Conservation (phyloP, 2,329 filamentous ascomycete genomes). For the Amphichorda felina region DNA sequence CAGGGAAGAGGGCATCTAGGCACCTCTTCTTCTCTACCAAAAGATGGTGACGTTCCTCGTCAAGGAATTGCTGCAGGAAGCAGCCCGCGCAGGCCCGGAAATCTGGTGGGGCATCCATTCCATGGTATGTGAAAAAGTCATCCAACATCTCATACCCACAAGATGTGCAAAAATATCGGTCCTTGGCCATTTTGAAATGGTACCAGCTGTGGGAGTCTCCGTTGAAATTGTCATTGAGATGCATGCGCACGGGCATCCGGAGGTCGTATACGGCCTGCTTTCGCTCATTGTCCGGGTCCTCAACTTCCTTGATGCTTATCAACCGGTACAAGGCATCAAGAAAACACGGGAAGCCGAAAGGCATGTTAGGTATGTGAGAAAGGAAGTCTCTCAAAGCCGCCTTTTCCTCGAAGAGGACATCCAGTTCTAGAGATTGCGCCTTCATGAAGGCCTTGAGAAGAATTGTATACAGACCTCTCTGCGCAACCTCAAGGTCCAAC, state of each 20-base stretch:
- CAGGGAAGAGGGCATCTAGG: conserved; percentile 12
- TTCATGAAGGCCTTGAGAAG: conserved; percentile 22
- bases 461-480: conserved; percentile 19
- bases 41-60: conserved; percentile 17
- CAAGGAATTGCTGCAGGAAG: conserved; percentile 13
- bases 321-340: conserved; percentile 20
- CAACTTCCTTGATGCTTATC: conserved; percentile 8
- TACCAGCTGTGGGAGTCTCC: conserved; percentile 8
- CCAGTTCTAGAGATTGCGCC: conserved; percentile 13
- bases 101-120: conserved; percentile 4
- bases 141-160: conserved; percentile 19
- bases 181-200: conserved; percentile 12
- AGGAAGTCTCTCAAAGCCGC: conserved; percentile 18
- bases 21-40: conserved; percentile 8
- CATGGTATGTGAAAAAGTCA: conserved; percentile 14
- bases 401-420: conserved; percentile 15
- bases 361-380: conserved; percentile 14
- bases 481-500: conserved; percentile 11
- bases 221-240: conserved; percentile 8
- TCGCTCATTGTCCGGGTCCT: neutral
- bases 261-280: conserved; percentile 17
- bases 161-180: conserved; percentile 16
- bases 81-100: conserved; percentile 17
- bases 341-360: conserved; percentile 15
- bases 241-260: conserved; percentile 17